Base-by-base conservation (phyloP, 495 filamentous ascomycete species). In the Cairneyella variabilis region DNA sequence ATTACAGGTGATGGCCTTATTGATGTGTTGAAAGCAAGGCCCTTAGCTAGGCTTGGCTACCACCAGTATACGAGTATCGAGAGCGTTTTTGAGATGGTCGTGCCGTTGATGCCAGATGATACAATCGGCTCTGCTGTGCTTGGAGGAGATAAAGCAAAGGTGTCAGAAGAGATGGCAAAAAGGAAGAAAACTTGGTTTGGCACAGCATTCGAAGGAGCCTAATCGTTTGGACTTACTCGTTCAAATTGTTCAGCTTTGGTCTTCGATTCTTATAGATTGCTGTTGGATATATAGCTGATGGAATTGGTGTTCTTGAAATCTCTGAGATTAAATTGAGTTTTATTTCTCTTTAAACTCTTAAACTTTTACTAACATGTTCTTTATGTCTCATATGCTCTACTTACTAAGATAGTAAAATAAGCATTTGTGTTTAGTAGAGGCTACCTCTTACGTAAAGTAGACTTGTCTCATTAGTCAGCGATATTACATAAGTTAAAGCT, bases 31-130 rank as follows among this genome's bases (percentile, higher is more conserved):
- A 52, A 52, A 42, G 37, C 49, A 30, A 22, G 14, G 7, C 49
- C 38, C 4, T 14, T 52, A 17, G 49, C 49, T 20, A 27, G 49
- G 23, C 37, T 52, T n/a, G 49, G 49, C 49, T 52, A 52, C n/a
- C 49, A 43, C 16, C 49, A 52, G 38, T 52, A 52, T 32, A 52
- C 49, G 21, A 18, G 14, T 27, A 52, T 52, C 37, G 23, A 25
- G 22, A 18, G 10, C 18, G 18, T 30, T 30, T 52, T 52, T 34
- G 49, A 52, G 14, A 32, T 52, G 37, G n/a, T 16, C 9, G 23
- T 52, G 49, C 49, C 49, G 25, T 42, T 52, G 7, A 42, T 42
- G 49, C 49, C 49, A 9, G 49, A 52, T 42, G 49, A 52, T n/a
- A 28, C 21, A 16, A 17, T 42, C 3, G 17, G 36, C 23, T 36